Base-by-base conservation (phyloP, 805 yeast species). In the Hanseniaspora nectarophila region DNA sequence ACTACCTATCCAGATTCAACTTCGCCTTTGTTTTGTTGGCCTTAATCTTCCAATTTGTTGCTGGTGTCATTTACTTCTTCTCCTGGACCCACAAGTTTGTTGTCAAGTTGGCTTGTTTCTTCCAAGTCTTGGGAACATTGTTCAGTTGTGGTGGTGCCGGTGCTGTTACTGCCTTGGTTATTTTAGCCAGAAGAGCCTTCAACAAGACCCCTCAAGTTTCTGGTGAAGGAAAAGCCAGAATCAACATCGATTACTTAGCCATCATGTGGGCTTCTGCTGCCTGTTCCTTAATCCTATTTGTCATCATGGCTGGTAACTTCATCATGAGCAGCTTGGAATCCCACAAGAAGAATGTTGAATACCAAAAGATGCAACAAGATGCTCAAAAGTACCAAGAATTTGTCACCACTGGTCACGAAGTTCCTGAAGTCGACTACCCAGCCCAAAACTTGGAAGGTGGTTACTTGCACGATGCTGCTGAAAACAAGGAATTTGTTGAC, bases 111-210 rank as follows among this genome's bases (percentile, higher is more conserved):
- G 74, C 75, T 29, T 70, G 78, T 53, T 69, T 75, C 56, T 74
- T 82, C 58, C 69, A 74, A 44, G 49, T 71, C 2, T 56, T 80
- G 48, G 85, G 77, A 31, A 64, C 76, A 43, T 53, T 83, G 47
- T 76, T 79, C 63, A 67, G 70, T 55, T 69, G 77, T 35, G 81
- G 81, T 46, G 85, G 82, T 51, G 82, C 83, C 43, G 70, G 85
- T 12, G 70, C 82, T 62, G 76, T 79, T 64, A 86, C 95, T 32
- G 92, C 95, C 2, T 84, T 77, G 42, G 66, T 75, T 56, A 95
- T 82, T n/a, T 63, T 84, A 70, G 92, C 85, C 44, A 81, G 73
- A 63, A 72, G 78, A 60, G 81, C 82, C 26, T 89, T 89, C 75
- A 61, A 65, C 37, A 29, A 53, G 15, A 16, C 45, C 23, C 38